These are phyloP conservation scores for Pseudogymnoascus sp. DNA, from an alignment of 2,329 filamentous ascomycete species.

Conservation along the genomic window DNA sequence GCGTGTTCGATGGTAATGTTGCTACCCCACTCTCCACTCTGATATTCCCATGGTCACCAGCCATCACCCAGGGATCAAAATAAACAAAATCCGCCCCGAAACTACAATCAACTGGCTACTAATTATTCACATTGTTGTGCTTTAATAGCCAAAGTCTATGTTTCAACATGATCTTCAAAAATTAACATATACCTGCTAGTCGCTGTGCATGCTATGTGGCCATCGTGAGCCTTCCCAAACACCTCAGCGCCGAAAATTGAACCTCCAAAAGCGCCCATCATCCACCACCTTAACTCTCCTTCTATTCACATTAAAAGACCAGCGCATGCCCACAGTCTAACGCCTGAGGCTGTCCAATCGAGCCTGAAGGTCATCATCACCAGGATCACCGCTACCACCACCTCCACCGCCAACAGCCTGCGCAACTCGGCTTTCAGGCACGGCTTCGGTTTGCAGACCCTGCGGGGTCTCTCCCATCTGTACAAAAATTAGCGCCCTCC, in stretches of 20 bases:
- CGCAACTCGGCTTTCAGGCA: slow-evolving; percentile 71
- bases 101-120: not conserved
- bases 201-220: slow-evolving; percentile 1
- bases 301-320: not conserved
- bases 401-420: slow-evolving; percentile 70
- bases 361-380: slow-evolving; percentile 87
- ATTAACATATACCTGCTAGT: not conserved
- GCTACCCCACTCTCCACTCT: not conserved
- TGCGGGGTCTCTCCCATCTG: slow-evolving; percentile 89
- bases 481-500: slow-evolving; percentile 11
- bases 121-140: not conserved
- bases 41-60: not conserved
- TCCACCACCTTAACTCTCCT: not conserved
- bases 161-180: not conserved
- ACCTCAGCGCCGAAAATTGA: not conserved
- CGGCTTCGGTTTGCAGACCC: slow-evolving; percentile 66
- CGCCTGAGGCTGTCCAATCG: slow-evolving; percentile 70
- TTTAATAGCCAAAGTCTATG: not conserved
- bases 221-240: not conserved
- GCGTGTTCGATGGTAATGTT: not conserved
- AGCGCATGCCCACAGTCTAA: not conserved
- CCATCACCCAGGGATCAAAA: not conserved
- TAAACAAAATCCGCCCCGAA: not conserved
- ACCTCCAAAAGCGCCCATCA: not conserved
- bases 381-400: slow-evolving; percentile 46